These are phyloP conservation scores for Komagataella kurtzmanii DNA, from an alignment of 805 yeast species.

Conservation along the genomic window DNA sequence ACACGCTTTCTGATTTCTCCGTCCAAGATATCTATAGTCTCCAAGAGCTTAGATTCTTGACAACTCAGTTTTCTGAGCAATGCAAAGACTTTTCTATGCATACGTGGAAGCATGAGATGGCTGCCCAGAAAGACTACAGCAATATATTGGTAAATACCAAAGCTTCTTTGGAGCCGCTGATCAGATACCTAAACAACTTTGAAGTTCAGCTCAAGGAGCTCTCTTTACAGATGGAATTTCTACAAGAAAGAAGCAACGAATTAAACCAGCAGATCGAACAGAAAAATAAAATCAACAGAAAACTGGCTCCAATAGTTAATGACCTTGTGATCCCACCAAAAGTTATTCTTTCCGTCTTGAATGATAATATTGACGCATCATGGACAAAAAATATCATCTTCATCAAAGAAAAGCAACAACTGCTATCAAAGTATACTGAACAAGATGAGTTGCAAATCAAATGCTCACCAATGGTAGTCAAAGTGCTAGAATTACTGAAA, in stretches of 20 bases:
- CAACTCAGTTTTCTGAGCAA: conserved; percentile 7
- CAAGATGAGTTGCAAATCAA: conserved; percentile 5
- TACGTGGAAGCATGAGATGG: conserved; percentile 4
- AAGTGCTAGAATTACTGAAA: conserved; percentile 36
- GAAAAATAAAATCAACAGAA: conserved; percentile 32
- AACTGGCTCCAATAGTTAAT: conserved; percentile 62
- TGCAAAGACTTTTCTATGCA: conserved; percentile 3
- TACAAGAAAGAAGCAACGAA: conserved; percentile 38
- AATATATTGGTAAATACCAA: conserved; percentile 17
- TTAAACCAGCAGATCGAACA: conserved; percentile 32
- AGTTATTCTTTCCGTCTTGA: conserved; percentile 40
- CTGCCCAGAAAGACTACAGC: conserved; percentile 14
- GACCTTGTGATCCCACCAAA: conserved; percentile 69
- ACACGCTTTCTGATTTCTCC: background rate
- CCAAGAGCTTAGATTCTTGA: conserved; percentile 12
- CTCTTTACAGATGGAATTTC: conserved; percentile 46
- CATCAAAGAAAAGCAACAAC: conserved; percentile 41
- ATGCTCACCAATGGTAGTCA: conserved; percentile 12
- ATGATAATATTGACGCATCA: conserved; percentile 37
- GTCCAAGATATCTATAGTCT: conserved; percentile 5
- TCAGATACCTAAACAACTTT: conserved; percentile 38
- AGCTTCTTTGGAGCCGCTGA: conserved; percentile 32
- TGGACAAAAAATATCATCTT: conserved; percentile 62
- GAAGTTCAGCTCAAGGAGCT: conserved; percentile 41
- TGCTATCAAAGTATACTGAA: conserved; percentile 28